A percentile compares a stretch with the other conserved stretches of the same genome.
Conservation (phyloP, 1,139 yeast species). For the Zygosaccharomyces sapae region DNA sequence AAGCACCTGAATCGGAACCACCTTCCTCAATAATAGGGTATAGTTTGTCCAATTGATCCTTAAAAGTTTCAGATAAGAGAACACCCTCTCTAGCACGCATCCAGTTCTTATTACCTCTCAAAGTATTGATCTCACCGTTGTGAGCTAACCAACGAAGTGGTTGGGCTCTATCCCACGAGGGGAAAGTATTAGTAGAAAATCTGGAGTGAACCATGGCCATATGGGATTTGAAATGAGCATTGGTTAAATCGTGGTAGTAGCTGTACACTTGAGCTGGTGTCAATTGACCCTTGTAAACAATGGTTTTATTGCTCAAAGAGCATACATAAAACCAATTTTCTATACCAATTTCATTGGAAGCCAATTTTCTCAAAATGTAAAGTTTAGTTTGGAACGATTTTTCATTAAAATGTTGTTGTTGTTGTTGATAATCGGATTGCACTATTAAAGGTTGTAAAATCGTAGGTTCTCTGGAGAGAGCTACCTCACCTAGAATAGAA, state of each 20-base stretch:
- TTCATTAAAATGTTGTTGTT: conserved; percentile 50
- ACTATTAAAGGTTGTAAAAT: conserved; percentile 88
- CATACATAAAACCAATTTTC: conserved; percentile 98
- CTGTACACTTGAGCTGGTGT: conserved; percentile 95
- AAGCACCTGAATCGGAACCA: conserved; percentile 98
- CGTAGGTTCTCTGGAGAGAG: conserved; percentile 86
- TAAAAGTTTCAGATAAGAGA: conserved; percentile 81
- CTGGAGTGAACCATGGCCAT: conserved; percentile 96
- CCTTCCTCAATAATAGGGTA: conserved; percentile 98
- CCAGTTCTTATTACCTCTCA: conserved; percentile 98
- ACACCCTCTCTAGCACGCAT: conserved; percentile 99
- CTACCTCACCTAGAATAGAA: conserved; percentile 89
- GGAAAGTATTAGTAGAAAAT: conserved; percentile 96
- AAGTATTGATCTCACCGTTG: conserved; percentile 96
- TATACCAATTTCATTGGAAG: conserved; percentile 85
- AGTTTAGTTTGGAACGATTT: conserved; percentile 76
- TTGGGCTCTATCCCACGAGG: conserved; percentile 99
- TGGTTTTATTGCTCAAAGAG: conserved; percentile 81
- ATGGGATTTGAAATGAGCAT: conserved; percentile 91
- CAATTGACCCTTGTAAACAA: conserved; percentile 95
- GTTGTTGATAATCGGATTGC: conserved; percentile 42
- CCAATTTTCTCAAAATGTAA: conserved; percentile 81
- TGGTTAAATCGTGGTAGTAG: conserved; percentile 87
- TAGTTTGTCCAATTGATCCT: conserved; percentile 84
- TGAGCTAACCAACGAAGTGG: conserved; percentile 97